phyloP scores from a whole-genome alignment of 768 basidiomycete species.

The Baorangia bicolor region DNA sequence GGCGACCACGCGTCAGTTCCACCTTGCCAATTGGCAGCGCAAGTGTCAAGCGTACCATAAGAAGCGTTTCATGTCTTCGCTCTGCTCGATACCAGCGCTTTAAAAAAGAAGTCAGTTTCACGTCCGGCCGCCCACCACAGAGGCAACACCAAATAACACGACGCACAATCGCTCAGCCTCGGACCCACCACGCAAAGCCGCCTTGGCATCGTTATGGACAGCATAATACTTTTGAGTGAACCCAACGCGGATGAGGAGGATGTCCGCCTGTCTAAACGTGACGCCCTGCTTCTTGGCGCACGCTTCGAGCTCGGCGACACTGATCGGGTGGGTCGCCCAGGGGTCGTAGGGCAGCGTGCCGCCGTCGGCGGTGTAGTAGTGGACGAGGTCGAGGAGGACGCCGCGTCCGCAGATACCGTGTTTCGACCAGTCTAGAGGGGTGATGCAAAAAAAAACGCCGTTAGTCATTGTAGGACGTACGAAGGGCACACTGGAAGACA shows the following conservation, averaged over 20 bases:
- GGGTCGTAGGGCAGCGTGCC: slow-evolving; percentile 58
- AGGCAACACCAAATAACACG: not conserved
- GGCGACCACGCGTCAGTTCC: not conserved
- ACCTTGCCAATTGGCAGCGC: not conserved
- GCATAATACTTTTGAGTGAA: slow-evolving; percentile 58
- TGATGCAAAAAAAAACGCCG: not conserved
- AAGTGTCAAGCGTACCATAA: slow-evolving; percentile 49
- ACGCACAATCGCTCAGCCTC: slow-evolving; percentile 52
- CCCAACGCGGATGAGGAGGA: slow-evolving; percentile 58
- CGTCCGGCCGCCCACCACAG: not conserved
- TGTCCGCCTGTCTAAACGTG: slow-evolving; percentile 56
- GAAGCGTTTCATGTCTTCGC: slow-evolving; percentile 69
- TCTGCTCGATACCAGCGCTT: slow-evolving; percentile 68
- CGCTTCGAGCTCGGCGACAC: slow-evolving; percentile 53
- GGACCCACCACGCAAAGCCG: slow-evolving; percentile 37
- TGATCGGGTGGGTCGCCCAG: slow-evolving; percentile 54
- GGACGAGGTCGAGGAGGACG: slow-evolving; percentile 63
- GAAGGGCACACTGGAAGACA: slow-evolving; percentile 21
- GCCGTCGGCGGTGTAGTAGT: slow-evolving; percentile 43
- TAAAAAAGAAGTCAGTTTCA: not conserved
- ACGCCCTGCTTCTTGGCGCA: slow-evolving; percentile 61
- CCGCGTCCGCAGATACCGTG: slow-evolving; percentile 72
- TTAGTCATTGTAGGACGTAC: not conserved
- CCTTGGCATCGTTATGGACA: slow-evolving; percentile 43
- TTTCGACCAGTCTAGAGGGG: slow-evolving; percentile 57